These are phyloP conservation scores for Ustilago sp. DNA, from an alignment of 1,284 basidiomycete species.

Conservation along the genomic window DNA sequence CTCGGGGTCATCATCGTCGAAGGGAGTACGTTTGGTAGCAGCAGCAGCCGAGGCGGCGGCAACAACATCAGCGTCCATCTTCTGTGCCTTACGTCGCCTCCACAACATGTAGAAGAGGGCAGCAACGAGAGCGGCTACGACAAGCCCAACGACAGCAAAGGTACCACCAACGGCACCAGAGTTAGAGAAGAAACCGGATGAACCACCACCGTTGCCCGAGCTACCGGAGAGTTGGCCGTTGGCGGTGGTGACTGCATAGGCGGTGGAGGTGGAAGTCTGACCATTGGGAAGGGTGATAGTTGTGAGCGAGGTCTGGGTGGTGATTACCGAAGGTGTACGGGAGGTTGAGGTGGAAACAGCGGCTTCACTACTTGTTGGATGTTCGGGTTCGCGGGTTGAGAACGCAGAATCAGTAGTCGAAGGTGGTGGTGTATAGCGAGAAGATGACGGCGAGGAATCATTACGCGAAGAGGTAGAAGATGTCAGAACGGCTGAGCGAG, in stretches of 20 bases:
- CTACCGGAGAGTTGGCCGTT: conserved; percentile 39
- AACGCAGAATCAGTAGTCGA: conserved; percentile 8
- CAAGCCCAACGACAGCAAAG: conserved; percentile 67
- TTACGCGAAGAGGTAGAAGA: conserved; percentile 28
- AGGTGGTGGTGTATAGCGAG: background rate
- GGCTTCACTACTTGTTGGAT: conserved; percentile 16
- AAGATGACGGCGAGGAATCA: conserved; percentile 14
- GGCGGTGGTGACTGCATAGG: conserved; percentile 49
- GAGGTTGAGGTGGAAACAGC: conserved; percentile 35
- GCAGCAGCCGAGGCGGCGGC: conserved; percentile 68
- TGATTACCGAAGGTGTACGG: conserved; percentile 31
- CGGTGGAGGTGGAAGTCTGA: conserved; percentile 49
- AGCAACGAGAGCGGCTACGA: conserved; percentile 55
- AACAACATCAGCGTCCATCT: conserved; percentile 68
- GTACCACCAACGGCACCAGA: conserved; percentile 67
- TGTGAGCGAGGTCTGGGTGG: conserved; percentile 44
- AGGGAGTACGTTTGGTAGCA: conserved; percentile 66
- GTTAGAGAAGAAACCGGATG: conserved; percentile 62
- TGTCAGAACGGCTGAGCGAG: conserved; percentile 40
- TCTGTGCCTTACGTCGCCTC: conserved; percentile 61
- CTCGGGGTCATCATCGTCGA: conserved; percentile 69
- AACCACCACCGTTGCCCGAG: conserved; percentile 28
- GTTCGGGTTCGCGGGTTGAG: conserved; percentile 3
- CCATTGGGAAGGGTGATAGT: conserved; percentile 51
- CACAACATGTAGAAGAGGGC: conserved; percentile 62